Evolutionary conservation across 108 stramenopile genomes (phyloP).

Genomic region (Nitzschia sp.): DNA sequence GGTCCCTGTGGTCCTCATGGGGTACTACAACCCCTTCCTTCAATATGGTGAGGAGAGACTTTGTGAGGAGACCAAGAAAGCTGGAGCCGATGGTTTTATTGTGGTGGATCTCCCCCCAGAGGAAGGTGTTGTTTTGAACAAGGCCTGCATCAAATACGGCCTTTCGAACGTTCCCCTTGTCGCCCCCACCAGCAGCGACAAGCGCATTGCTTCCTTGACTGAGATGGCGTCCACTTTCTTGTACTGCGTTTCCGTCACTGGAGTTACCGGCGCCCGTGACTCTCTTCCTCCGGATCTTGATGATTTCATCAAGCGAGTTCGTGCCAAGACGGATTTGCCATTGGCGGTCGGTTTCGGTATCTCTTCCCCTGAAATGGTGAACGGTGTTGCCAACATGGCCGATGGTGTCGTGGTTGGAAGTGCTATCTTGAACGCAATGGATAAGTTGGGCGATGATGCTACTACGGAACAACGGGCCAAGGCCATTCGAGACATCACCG

Average conservation of each 20-base stretch:
- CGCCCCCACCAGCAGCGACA: conserved; percentile 95
- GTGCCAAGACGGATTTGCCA: conserved; percentile 87
- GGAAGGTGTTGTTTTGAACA: conserved; percentile 84
- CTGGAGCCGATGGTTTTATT: conserved; percentile 95
- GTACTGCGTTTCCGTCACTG: conserved; percentile 97
- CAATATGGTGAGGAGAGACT: conserved; percentile 92
- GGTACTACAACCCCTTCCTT: conserved; percentile 98
- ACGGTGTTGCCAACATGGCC: conserved; percentile 87
- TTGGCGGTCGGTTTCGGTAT: conserved; percentile 98
- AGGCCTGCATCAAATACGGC: conserved; percentile 81
- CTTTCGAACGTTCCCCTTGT: conserved; percentile 95
- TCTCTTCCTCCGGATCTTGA: conserved; percentile 85
- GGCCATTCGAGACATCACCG: conserved; percentile 73
- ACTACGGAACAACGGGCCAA: conserved; percentile 77
- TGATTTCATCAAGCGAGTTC: conserved; percentile 90
- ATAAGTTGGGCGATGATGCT: conserved; percentile 67
- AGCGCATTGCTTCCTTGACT: conserved; percentile 86
- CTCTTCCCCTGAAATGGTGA: conserved; percentile 87
- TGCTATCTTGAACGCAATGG: conserved; percentile 93
- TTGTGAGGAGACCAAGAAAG: conserved; percentile 77
- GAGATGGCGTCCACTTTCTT: conserved; percentile 89
- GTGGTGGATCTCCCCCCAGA: conserved; percentile 98
- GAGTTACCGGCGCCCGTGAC: conserved; percentile 92
- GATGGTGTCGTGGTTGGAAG: conserved; percentile 98
- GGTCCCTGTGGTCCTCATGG: conserved; percentile 98